These are phyloP conservation scores for Protomyces inundatus DNA, from an alignment of 1,139 yeast genomes.

Conservation along the genomic window DNA sequence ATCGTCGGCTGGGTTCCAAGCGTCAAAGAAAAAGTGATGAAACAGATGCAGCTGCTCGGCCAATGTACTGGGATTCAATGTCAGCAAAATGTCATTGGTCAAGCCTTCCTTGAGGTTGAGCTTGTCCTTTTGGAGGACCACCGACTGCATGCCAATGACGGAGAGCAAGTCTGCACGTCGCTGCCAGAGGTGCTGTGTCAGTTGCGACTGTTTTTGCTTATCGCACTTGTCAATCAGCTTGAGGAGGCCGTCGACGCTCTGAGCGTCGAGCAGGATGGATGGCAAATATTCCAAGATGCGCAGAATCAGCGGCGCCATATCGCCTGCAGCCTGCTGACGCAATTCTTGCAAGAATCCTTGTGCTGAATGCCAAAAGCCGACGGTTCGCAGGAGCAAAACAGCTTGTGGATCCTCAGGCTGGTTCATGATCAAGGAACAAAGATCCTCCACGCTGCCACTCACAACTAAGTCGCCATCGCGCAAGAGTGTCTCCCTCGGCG, in stretches of 20 bases:
- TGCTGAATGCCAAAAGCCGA: slow-evolving; percentile 14
- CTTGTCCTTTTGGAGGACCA: background rate
- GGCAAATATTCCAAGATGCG: background rate
- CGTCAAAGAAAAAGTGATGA: slow-evolving; percentile 17
- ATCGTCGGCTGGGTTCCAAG: slow-evolving; percentile 27
- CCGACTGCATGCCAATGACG: slow-evolving; percentile 6
- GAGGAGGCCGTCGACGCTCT: slow-evolving; percentile 7
- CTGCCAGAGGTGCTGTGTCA: slow-evolving; percentile 6
- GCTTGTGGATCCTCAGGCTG: background rate
- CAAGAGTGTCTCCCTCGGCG: background rate
- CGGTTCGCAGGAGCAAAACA: background rate
- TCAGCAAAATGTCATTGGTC: slow-evolving; percentile 11
- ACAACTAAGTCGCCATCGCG: background rate
- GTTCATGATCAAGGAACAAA: background rate
- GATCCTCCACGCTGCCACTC: background rate
- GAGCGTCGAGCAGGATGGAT: slow-evolving; percentile 10
- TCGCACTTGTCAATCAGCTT: background rate
- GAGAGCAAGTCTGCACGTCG: background rate
- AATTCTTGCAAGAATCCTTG: background rate
- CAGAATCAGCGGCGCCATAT: background rate
- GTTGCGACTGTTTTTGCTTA: background rate
- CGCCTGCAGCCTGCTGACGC: background rate
- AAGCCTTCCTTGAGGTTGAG: background rate
- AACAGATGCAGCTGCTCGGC: slow-evolving; percentile 24
- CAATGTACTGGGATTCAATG: slow-evolving; percentile 13